phyloP scores from a whole-genome alignment of 2,329 filamentous ascomycete species.

The Pestalotiopsis sp. region DNA sequence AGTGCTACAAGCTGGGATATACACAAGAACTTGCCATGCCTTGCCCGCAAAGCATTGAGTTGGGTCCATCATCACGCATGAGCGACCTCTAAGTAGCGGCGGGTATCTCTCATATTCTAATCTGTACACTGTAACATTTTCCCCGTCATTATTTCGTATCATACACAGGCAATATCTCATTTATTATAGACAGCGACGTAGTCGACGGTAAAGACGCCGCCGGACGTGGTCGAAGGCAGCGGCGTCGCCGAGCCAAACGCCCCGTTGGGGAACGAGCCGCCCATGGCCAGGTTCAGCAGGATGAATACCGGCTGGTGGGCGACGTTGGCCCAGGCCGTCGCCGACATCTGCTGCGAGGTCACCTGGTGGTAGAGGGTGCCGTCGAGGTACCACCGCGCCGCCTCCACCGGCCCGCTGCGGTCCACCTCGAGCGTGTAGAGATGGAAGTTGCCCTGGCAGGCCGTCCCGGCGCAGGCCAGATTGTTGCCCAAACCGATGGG shows the following conservation, averaged over 20 bases:
- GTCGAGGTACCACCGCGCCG: constrained; percentile 30
- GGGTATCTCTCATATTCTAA: not conserved
- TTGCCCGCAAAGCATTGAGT: not conserved
- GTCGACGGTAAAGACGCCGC: constrained; percentile 19
- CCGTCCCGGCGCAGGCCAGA: constrained; percentile 10
- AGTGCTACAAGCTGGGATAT: not conserved
- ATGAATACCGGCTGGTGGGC: constrained; percentile 29
- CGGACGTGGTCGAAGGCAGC: constrained; percentile 16
- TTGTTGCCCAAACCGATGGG: constrained; percentile 24
- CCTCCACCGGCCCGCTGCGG: constrained; percentile 19
- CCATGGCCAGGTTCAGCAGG: constrained; percentile 32
- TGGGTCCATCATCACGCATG: not conserved
- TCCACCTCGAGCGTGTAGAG: constrained; percentile 32
- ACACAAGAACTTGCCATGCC: not conserved
- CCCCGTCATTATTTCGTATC: not conserved
- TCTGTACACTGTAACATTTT: not conserved
- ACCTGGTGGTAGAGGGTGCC: constrained; percentile 23
- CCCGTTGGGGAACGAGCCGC: constrained; percentile 30
- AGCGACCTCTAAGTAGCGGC: not conserved
- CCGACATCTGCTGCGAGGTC: constrained; percentile 22
- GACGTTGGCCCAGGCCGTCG: constrained; percentile 25
- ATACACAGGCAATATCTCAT: not conserved
- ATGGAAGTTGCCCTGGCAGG: constrained; percentile 28
- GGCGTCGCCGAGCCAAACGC: constrained; percentile 28
- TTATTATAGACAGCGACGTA: constrained; percentile 25